These are phyloP conservation scores for Closterium sp. DNA, from an alignment of 139 green algal genomes.

Conservation along the genomic window DNA sequence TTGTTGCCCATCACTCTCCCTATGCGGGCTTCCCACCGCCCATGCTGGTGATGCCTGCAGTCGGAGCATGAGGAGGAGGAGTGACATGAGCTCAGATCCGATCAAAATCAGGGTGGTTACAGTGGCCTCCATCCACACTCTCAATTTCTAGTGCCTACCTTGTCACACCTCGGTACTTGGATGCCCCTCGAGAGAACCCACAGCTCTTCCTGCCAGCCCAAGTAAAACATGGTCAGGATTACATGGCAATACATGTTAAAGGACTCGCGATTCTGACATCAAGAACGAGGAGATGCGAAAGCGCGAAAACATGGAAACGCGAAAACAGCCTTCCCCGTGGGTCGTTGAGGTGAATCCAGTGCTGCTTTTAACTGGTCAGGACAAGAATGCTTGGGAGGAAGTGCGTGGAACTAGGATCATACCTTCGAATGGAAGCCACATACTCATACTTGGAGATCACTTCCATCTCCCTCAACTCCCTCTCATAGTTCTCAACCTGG, in stretches of 20 bases:
- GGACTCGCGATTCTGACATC: too few species aligned
- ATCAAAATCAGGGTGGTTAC: too few species aligned
- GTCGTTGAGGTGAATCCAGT: too few species aligned
- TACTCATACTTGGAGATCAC: conserved; percentile 19
- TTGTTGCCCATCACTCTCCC: conserved; percentile 62
- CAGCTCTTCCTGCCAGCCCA: conserved; percentile 22
- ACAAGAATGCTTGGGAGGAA: too few species aligned
- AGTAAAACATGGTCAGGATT: too few species aligned
- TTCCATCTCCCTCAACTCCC: conserved; percentile 33
- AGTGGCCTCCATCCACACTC: not conserved
- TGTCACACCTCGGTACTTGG: conserved; percentile 52
- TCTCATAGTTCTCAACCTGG: conserved; percentile 20
- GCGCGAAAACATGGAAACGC: too few species aligned
- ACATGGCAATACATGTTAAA: too few species aligned
- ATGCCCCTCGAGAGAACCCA: conserved; percentile 31
- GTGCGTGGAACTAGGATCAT: too few species aligned
- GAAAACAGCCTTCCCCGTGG: too few species aligned
- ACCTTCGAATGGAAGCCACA: conserved; percentile 30
- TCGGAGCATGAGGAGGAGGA: not conserved
- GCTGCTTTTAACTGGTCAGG: too few species aligned
- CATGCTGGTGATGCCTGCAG: conserved; percentile 50
- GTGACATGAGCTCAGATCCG: too few species aligned
- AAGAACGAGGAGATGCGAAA: too few species aligned
- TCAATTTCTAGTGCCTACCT: not conserved
- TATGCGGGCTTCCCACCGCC: conserved; percentile 85